phyloP scores from a whole-genome alignment of 306 rosid genomes.

The Mucuna pruriens region DNA sequence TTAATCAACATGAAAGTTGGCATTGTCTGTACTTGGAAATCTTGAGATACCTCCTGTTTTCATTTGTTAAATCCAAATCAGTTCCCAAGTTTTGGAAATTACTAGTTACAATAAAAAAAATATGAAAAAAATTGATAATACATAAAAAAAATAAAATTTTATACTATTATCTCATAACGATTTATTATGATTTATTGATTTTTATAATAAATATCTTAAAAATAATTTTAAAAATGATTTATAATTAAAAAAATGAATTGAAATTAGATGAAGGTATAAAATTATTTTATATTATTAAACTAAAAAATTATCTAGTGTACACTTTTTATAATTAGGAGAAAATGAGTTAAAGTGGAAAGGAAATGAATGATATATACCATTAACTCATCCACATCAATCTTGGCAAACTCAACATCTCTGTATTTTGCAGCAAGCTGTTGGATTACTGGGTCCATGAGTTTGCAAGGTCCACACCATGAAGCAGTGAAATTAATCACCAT shows the following conservation, averaged over 20 bases:
- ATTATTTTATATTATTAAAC: no score
- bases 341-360: neutral
- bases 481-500: constrained; percentile 78
- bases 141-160: no score
- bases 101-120: no score
- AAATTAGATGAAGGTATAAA: no score
- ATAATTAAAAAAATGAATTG: no score
- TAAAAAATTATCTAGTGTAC: neutral
- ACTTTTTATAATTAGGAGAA: neutral
- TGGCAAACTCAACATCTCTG: constrained; percentile 62
- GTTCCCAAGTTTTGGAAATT: neutral
- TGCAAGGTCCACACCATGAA: constrained; percentile 81
- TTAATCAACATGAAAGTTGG: constrained; percentile 68
- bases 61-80: constrained; percentile 6
- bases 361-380: constrained; percentile 43
- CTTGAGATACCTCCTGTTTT: constrained; percentile 64
- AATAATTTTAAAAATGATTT: no score
- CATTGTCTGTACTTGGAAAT: constrained; percentile 61
- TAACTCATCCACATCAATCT: constrained; percentile 73
- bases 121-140: no score
- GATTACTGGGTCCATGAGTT: constrained; percentile 54
- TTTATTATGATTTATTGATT: no score
- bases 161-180: no score
- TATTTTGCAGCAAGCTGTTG: constrained; percentile 53
- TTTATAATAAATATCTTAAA: no score